A percentile compares a stretch with the other conserved stretches of the same genome.
Evolutionary conservation across 306 rosid species (phyloP).

Genomic region (Casuarina cunninghamiana): DNA sequence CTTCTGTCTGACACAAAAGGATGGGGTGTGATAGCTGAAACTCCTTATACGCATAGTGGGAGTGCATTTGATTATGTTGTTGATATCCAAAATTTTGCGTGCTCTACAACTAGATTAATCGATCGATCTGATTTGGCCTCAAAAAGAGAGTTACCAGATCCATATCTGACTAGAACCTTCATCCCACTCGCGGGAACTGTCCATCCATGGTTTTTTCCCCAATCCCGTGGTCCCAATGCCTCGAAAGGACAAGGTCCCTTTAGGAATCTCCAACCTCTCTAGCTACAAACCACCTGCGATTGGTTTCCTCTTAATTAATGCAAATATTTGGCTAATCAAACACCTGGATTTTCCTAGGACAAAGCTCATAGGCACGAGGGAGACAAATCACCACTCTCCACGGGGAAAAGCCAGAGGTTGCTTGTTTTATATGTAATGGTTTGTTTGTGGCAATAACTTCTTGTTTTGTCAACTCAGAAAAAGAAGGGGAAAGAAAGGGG

Average conservation of each 20-base stretch:
- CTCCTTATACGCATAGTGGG: too few species aligned
- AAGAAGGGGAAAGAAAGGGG: conserved; percentile 20
- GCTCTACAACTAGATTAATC: background rate
- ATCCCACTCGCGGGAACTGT: background rate
- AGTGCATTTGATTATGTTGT: too few species aligned
- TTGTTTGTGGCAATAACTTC: conserved; percentile 12
- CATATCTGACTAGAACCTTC: background rate
- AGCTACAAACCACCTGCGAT: conserved; percentile 10
- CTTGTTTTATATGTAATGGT: conserved; percentile 29
- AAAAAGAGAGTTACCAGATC: background rate
- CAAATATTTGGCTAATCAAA: background rate
- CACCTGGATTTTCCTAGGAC: conserved; percentile 4
- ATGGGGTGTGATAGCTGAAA: too few species aligned
- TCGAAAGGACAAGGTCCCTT: conserved; percentile 8
- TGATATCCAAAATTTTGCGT: too few species aligned
- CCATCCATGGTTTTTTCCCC: background rate
- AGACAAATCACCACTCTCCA: conserved; percentile 20
- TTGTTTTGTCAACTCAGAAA: conserved; percentile 42
- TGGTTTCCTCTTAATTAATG: background rate
- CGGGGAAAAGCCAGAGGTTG: conserved; percentile 31
- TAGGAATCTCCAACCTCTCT: background rate
- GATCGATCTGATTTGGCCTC: background rate
- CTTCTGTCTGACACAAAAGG: too few species aligned
- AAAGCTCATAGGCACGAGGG: background rate
- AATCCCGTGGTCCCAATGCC: conserved; percentile 26